Evolutionary conservation across 208 protist species (phyloP), one percentile per base, ranked within the genome.

Genomic region (Trypanosoma platydactyli): DNA sequence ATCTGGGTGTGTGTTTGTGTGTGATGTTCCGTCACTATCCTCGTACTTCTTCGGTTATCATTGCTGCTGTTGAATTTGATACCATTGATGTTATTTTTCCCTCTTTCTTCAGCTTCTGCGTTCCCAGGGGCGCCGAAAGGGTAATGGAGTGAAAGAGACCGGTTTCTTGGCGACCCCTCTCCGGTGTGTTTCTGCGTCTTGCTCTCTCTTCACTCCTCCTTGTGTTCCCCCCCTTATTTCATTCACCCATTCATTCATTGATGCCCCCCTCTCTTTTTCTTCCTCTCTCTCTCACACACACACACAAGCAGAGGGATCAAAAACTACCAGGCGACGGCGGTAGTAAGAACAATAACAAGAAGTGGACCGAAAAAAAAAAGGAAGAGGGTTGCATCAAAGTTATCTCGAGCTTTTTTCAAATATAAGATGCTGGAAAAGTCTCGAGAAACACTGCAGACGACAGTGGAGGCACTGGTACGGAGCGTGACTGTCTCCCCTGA

Each of bases 401-500:
- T 45, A 62, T 58, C 5, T 13, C 45, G 50, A 22, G 49, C 44
- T 24, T 29, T 46, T 24, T 51, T 27, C 16, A 30, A 24, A 24
- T 55, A 25, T 42, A 6, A 51, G 44, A 69, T 69, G 64, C 24
- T 24, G 1, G 42, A 27, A 24, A 44, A 29, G 49, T 27, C 16
- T 20, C 5, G 33, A 25, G 30, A 59, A 25, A 40, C 40, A 52
- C 0, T 92, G 29, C 50, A 55, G 30, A 85, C 79, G 11, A 85
- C 71, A 9, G 77, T 83, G 44, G 72, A 86, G 53, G 67, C 61
- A 15, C 49, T 93, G 27, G 71, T 87, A 42, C 54, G 60, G 16
- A 87, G 73, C 56, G 74, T 91, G 35, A 49, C 51, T 42, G 80
- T 94, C 40, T 74, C 66, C 16, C 74, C 88, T 5, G 83, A 91